Conservation (phyloP, 2,329 filamentous ascomycete species). For the Fusarium cyanostomum region DNA sequence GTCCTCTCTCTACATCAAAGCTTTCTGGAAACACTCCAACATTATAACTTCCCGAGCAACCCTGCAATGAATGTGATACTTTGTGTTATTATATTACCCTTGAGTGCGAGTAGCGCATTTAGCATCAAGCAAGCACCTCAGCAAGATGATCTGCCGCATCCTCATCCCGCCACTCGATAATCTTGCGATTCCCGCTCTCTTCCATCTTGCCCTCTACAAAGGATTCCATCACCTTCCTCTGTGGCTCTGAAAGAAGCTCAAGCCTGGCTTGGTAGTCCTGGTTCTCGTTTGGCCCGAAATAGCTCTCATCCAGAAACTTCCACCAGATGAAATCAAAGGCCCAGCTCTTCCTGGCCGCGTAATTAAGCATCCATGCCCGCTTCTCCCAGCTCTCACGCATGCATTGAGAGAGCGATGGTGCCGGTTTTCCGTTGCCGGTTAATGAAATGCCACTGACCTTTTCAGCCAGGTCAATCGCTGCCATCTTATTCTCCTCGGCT, state of each 20-base stretch:
- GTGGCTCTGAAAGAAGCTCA: slow-evolving; percentile 30
- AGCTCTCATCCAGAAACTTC: slow-evolving; percentile 49
- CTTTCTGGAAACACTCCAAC: too few species aligned
- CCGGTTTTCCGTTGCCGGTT: not conserved
- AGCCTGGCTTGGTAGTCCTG: slow-evolving; percentile 34
- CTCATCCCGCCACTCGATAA: not conserved
- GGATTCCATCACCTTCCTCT: slow-evolving; percentile 37
- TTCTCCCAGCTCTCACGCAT: slow-evolving; percentile 52
- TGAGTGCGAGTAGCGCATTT: too few species aligned
- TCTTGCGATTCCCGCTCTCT: slow-evolving; percentile 1
- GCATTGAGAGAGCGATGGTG: slow-evolving; percentile 38
- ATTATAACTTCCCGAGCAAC: too few species aligned
- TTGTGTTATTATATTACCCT: too few species aligned
- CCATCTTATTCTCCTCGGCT: not conserved
- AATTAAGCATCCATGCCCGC: slow-evolving; percentile 47
- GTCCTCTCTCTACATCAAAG: too few species aligned
- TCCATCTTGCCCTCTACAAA: slow-evolving; percentile 37
- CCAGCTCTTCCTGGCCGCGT: slow-evolving; percentile 50
- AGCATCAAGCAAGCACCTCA: slow-evolving; percentile 1
- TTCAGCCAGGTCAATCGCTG: too few species aligned
- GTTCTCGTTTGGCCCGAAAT: slow-evolving; percentile 42
- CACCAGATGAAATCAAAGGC: slow-evolving; percentile 51
- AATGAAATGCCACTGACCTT: not conserved
- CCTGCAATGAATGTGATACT: too few species aligned
- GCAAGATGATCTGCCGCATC: not conserved